Evolutionary conservation across 108 stramenopile genomes (phyloP), one percentile per base, ranked within the genome.

Genomic region (Pseudonitzschia multiseries): DNA sequence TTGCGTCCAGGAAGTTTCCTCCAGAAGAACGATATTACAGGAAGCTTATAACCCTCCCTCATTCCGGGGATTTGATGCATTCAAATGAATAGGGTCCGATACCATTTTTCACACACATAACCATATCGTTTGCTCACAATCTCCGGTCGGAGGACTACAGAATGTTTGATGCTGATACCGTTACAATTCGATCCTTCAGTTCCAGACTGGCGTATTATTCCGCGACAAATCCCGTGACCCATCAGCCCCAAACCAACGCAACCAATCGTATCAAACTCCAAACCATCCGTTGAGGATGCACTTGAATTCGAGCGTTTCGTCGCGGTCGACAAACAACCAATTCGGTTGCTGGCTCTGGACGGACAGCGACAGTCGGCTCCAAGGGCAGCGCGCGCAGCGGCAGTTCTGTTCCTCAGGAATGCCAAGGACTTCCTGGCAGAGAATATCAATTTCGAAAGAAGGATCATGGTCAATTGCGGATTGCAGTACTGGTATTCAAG

Each of bases 211-310:
- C n/a, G n/a, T n/a, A n/a, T n/a, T n/a, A n/a, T n/a, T n/a, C n/a
- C n/a, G n/a, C n/a, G 93, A 69, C 86, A 88, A 52, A 99, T 97
- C 10, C 99, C 99, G 73, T 99, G 99, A 24, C 99, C 99, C 98
- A 99, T 99, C 68, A 99, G 86, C n/a, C 99, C 99, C 50, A 99
- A 72, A n/a, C 98, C 98, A 31, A 98, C 81, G 27, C 97, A 94
- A 29, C 96, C 98, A 15, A 99, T 74, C 69, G 89, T 92, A 27
- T 90, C 86, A 75, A 97, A 90, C 57, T 71, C 52, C 6, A 81
- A 75, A 24, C 74, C 41, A 24, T 75, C 46, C 13, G 32, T 41
- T 10, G 79, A 41, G 18, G 69, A 29, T 8, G 68, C n/a, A 8
- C 22, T 26, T 31, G 68, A 48, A 8, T 48, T 48, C 46, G 46